phyloP scores from a whole-genome alignment of 2,329 filamentous ascomycete genomes.

The Fusarium haematococcum region DNA sequence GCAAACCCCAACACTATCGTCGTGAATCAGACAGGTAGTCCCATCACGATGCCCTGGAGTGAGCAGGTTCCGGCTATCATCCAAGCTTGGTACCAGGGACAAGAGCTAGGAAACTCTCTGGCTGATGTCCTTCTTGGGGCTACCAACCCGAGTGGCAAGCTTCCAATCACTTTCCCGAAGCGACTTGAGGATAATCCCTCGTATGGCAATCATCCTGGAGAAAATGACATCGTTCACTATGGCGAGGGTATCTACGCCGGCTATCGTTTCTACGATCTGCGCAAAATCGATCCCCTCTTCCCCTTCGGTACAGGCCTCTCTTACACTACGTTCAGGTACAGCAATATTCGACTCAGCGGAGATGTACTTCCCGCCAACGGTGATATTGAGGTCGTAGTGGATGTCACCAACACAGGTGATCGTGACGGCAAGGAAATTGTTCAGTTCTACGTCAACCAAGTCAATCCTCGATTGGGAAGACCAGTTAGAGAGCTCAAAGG shows the following conservation, averaged over 20 bases:
- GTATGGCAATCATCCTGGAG: conserved; percentile 73
- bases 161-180: conserved; percentile 74
- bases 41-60: conserved; percentile 50
- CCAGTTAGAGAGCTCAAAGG: conserved; percentile 30
- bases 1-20: conserved; percentile 17
- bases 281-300: conserved; percentile 57
- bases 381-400: conserved; percentile 15
- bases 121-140: conserved; percentile 35
- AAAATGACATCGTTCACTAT: conserved; percentile 72
- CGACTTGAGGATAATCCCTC: conserved; percentile 74
- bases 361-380: conserved; percentile 1
- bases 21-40: conserved; percentile 34
- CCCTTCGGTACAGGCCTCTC: conserved; percentile 26
- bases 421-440: conserved; percentile 27
- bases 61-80: conserved; percentile 49
- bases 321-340: conserved; percentile 52
- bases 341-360: conserved; percentile 18
- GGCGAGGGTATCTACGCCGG: conserved; percentile 80
- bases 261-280: conserved; percentile 76
- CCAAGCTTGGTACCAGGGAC: conserved; percentile 41
- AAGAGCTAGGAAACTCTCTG: conserved; percentile 35
- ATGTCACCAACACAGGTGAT: conserved; percentile 25
- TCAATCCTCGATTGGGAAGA: conserved; percentile 1
- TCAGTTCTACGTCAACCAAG: conserved; percentile 25
- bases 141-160: conserved; percentile 60